Conservation (phyloP, 495 filamentous ascomycete species). For the Aspergillus panamensis region DNA sequence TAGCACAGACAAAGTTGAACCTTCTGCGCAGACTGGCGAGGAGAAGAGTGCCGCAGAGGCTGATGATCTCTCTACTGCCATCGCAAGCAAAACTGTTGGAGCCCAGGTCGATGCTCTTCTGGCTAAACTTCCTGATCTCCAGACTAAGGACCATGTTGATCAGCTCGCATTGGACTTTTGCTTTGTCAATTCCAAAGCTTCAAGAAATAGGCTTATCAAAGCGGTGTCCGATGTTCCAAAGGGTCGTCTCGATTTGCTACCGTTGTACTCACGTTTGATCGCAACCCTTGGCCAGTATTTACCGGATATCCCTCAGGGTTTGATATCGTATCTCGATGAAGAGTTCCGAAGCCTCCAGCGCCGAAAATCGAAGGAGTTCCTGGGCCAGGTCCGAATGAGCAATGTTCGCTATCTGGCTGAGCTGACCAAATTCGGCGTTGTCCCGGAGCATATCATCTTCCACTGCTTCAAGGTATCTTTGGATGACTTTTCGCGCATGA, state of each 20-base stretch:
- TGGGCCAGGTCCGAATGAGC: constrained; percentile 87
- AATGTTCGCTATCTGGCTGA: constrained; percentile 98
- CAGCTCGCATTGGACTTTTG: constrained; percentile 93
- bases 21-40: constrained; percentile 35
- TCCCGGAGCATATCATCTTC: constrained; percentile 98
- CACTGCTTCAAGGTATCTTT: constrained; percentile 96
- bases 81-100: constrained; percentile 95
- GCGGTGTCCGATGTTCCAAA: constrained; percentile 92
- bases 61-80: constrained; percentile 87
- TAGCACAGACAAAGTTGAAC: constrained; percentile 31
- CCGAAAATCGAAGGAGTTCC: constrained; percentile 96
- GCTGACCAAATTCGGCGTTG: constrained; percentile 95
- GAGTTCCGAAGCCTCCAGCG: constrained; percentile 96
- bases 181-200: constrained; percentile 97
- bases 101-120: constrained; percentile 93
- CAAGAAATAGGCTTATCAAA: constrained; percentile 88
- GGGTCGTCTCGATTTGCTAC: constrained; percentile 87
- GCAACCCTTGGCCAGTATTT: constrained; percentile 93
- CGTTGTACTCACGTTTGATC: constrained; percentile 84
- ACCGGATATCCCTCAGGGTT: constrained; percentile 84
- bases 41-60: constrained; percentile 52
- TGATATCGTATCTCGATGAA: constrained; percentile 90
- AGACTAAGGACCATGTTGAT: constrained; percentile 87
- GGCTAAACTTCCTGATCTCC: constrained; percentile 81
- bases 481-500: constrained; percentile 97